These are phyloP conservation scores for Penicillium fimorum DNA, from an alignment of 495 filamentous ascomycete species.

Conservation along the genomic window DNA sequence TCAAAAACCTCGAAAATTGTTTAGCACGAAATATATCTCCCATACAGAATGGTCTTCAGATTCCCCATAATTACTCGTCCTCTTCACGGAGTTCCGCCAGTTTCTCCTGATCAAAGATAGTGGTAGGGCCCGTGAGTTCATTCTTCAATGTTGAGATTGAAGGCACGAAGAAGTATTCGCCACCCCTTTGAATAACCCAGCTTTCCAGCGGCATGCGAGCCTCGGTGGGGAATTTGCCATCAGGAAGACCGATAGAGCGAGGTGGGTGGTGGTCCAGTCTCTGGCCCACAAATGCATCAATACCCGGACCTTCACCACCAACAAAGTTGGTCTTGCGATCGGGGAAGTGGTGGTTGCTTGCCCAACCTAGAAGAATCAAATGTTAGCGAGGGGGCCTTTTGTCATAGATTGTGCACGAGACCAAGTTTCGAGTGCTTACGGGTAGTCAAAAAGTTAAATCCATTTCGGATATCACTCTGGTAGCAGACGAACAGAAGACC, in stretches of 20 bases:
- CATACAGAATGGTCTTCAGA: not conserved
- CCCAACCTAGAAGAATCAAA: slow-evolving; percentile 19
- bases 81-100: slow-evolving; percentile 1
- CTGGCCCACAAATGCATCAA: slow-evolving; percentile 24
- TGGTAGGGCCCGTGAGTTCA: slow-evolving; percentile 3
- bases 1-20: not conserved
- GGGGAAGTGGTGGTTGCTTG: slow-evolving; percentile 25
- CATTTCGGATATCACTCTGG: slow-evolving; percentile 25
- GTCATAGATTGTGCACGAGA: not conserved
- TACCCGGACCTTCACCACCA: slow-evolving; percentile 18
- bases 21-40: not conserved
- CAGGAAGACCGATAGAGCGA: slow-evolving; percentile 15
- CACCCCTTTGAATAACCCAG: slow-evolving; percentile 23
- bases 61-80: not conserved
- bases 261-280: slow-evolving; percentile 18
- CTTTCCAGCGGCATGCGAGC: slow-evolving; percentile 10
- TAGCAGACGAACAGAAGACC: slow-evolving; percentile 27
- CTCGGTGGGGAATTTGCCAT: slow-evolving; percentile 7
- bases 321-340: slow-evolving; percentile 7
- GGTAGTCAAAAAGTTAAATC: slow-evolving; percentile 26
- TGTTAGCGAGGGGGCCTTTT: not conserved
- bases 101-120: slow-evolving; percentile 3
- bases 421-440: slow-evolving; percentile 12
- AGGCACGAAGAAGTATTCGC: slow-evolving; percentile 28
- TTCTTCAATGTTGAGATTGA: slow-evolving; percentile 13